Conservation (phyloP, 768 basidiomycete species). For the Mycena venus region DNA sequence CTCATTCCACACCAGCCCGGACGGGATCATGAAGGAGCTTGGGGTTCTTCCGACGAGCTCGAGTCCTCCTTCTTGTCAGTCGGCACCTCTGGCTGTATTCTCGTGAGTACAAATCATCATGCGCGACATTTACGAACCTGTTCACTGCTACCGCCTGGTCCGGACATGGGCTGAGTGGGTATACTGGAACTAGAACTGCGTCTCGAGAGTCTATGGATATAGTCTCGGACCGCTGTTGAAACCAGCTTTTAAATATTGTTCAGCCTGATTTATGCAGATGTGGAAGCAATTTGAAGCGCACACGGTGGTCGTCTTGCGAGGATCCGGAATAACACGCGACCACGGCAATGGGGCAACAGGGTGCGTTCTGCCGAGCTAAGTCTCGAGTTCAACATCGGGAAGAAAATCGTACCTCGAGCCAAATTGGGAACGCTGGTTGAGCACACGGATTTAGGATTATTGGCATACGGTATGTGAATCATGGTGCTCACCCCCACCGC, state of each 20-base stretch:
- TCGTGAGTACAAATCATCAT: neutral
- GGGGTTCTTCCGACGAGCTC: neutral
- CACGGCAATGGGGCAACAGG: slow-evolving; percentile 86
- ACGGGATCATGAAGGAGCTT: neutral
- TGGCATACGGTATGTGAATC: neutral
- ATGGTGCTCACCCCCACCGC: slow-evolving; percentile 79
- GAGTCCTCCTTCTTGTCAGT: neutral
- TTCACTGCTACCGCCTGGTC: slow-evolving; percentile 16
- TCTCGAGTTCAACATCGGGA: slow-evolving; percentile 7
- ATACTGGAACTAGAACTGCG: slow-evolving; percentile 48
- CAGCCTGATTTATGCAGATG: neutral
- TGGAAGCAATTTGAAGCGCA: slow-evolving; percentile 48
- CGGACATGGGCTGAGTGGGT: slow-evolving; percentile 40
- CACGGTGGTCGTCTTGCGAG: slow-evolving; percentile 83
- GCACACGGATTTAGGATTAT: neutral
- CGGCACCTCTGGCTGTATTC: neutral
- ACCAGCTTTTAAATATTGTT: slow-evolving; percentile 64
- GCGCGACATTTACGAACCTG: neutral
- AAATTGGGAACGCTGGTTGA: slow-evolving; percentile 86
- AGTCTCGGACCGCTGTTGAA: slow-evolving; percentile 75
- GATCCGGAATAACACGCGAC: slow-evolving; percentile 87
- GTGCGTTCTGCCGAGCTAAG: slow-evolving; percentile 68
- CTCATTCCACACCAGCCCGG: neutral
- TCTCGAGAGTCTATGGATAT: slow-evolving; percentile 70
- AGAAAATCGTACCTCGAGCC: slow-evolving; percentile 73